Conservation (phyloP, 805 yeast species). For the Tetrapisispora nanseiensis region DNA sequence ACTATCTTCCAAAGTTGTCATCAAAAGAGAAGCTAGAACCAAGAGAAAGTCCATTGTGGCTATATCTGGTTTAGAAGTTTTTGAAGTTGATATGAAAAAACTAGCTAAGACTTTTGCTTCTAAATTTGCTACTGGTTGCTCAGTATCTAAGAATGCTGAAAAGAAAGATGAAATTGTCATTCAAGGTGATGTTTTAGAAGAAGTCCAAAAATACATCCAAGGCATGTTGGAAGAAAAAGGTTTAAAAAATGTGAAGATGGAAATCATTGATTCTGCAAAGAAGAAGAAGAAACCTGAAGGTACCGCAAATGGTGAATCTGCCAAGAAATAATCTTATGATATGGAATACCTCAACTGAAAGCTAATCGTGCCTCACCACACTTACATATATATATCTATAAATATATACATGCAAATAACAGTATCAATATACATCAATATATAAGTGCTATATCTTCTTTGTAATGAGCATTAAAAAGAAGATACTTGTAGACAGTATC, state of each 20-base stretch:
- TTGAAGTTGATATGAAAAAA: constrained; percentile 82
- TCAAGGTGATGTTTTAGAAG: constrained; percentile 93
- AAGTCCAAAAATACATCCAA: constrained; percentile 67
- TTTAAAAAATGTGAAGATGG: constrained; percentile 76
- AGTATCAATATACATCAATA: not conserved
- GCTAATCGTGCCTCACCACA: too few relatives aligned
- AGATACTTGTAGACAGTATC: too few relatives aligned
- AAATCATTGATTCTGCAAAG: constrained; percentile 73
- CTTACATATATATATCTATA: not conserved
- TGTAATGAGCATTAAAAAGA: too few relatives aligned
- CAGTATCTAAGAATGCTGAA: constrained; percentile 81
- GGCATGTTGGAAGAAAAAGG: constrained; percentile 73
- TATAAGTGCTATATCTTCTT: too few relatives aligned
- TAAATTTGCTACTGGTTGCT: constrained; percentile 92
- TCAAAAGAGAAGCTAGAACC: constrained; percentile 83
- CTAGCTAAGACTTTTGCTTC: constrained; percentile 86
- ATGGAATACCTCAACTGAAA: too few relatives aligned
- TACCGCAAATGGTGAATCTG: not conserved
- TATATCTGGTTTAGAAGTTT: constrained; percentile 78
- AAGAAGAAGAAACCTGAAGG: constrained; percentile 40
- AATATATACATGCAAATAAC: not conserved
- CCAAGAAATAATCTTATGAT: not conserved
- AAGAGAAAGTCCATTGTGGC: constrained; percentile 82
- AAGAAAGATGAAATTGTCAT: constrained; percentile 86
- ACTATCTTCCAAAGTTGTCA: constrained; percentile 67